These are phyloP conservation scores for Cryptococcus hybrid DNA, from an alignment of 1,284 basidiomycete genomes.

Conservation along the genomic window DNA sequence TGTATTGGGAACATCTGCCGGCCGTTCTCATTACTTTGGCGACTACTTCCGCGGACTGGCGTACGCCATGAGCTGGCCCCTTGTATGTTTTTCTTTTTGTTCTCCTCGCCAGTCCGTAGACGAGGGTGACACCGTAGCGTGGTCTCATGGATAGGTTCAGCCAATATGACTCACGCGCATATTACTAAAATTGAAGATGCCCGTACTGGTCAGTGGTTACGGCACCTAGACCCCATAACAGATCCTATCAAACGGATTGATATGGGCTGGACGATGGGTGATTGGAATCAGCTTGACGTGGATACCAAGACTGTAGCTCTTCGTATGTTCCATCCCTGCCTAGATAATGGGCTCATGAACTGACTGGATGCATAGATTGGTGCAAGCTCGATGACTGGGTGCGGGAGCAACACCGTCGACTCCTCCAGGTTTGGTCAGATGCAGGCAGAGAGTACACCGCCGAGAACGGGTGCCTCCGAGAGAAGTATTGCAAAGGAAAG, in stretches of 20 bases:
- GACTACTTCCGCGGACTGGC: constrained; percentile 52
- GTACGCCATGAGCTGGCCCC: constrained; percentile 51
- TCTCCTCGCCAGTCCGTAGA: neutral
- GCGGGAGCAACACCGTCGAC: constrained; percentile 30
- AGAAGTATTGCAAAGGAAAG: constrained; percentile 31
- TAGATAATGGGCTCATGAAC: neutral
- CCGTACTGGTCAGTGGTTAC: constrained; percentile 49
- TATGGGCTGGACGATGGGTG: constrained; percentile 52
- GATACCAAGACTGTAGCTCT: constrained; percentile 44
- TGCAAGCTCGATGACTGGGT: constrained; percentile 49
- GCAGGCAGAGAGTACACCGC: constrained; percentile 35
- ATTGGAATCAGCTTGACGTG: constrained; percentile 51
- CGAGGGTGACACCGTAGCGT: neutral
- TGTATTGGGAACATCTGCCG: constrained; percentile 52
- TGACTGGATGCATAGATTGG: constrained; percentile 34
- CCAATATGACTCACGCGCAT: constrained; percentile 47
- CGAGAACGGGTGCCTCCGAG: constrained; percentile 35
- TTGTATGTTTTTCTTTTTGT: constrained; percentile 30
- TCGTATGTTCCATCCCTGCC: constrained; percentile 35
- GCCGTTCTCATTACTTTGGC: constrained; percentile 43
- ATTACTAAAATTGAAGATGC: constrained; percentile 50
- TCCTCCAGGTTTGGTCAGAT: constrained; percentile 39
- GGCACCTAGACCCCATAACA: constrained; percentile 42
- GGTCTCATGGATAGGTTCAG: constrained; percentile 49
- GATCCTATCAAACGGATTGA: constrained; percentile 48